A percentile compares a stretch with the other conserved stretches of the same genome.
Evolutionary conservation across 192 early-diverging fungal species (phyloP).

Genomic region (Mortierella hygrophila): DNA sequence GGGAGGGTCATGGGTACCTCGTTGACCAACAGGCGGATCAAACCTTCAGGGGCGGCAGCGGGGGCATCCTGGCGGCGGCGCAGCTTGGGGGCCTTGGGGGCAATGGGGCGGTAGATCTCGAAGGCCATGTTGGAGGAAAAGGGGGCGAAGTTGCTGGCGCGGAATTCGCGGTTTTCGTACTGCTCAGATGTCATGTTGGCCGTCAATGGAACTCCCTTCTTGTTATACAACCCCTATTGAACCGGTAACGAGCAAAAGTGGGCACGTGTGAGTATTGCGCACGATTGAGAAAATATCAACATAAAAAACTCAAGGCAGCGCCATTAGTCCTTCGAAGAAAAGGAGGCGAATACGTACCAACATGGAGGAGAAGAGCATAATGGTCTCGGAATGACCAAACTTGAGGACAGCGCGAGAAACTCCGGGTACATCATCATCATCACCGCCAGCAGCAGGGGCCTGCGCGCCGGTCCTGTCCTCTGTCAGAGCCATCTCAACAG

Average conservation of each 20-base stretch:
- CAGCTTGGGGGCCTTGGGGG: background rate
- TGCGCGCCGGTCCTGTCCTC: background rate
- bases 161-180: slow-evolving; percentile 29
- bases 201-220: slow-evolving; percentile 18
- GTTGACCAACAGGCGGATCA: slow-evolving; percentile 46
- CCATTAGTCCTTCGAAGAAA: background rate
- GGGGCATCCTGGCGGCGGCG: background rate
- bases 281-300: background rate
- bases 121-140: slow-evolving; percentile 50
- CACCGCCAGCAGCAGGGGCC: background rate
- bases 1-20: slow-evolving; percentile 35
- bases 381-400: slow-evolving; percentile 51
- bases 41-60: background rate
- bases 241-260: background rate
- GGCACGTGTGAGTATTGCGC: no score
- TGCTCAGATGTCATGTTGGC: slow-evolving; percentile 40
- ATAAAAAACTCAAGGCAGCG: background rate
- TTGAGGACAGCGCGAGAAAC: slow-evolving; percentile 30
- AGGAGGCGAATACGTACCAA: slow-evolving; percentile 10
- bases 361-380: slow-evolving; percentile 44
- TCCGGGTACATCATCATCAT: slow-evolving; percentile 6
- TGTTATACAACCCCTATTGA: slow-evolving; percentile 29
- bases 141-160: slow-evolving; percentile 24
- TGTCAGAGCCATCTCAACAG: slow-evolving; percentile 17
- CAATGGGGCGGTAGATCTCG: slow-evolving; percentile 31